Evolutionary conservation across 768 basidiomycete genomes (phyloP).

Genomic region (Boletus pseudopeckii): DNA sequence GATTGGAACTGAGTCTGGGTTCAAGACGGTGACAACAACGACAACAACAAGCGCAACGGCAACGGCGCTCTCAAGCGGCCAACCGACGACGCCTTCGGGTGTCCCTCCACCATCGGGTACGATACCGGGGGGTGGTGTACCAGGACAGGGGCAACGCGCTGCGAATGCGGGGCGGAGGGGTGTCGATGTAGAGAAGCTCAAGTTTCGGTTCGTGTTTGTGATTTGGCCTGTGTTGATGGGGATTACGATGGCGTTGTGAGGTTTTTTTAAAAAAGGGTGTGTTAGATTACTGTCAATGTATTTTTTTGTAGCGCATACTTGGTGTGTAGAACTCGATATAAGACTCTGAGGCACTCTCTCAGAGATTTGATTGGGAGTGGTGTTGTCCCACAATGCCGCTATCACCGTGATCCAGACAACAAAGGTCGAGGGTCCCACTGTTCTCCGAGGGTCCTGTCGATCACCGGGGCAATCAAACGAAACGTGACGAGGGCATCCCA

Average conservation of each 20-base stretch:
- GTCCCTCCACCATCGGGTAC: slow-evolving; percentile 9
- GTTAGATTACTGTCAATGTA: too few relatives aligned
- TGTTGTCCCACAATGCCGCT: too few relatives aligned
- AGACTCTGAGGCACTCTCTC: too few relatives aligned
- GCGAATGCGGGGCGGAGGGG: slow-evolving; percentile 22
- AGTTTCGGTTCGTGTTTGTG: slow-evolving; percentile 48
- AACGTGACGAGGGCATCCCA: too few relatives aligned
- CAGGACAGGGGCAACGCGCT: slow-evolving; percentile 3
- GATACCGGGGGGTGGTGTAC: not conserved
- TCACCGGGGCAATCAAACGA: too few relatives aligned
- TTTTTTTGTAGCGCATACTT: too few relatives aligned
- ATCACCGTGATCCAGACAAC: too few relatives aligned
- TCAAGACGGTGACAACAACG: slow-evolving; percentile 5
- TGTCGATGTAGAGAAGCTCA: slow-evolving; percentile 35
- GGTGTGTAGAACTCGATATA: too few relatives aligned
- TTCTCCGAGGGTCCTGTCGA: too few relatives aligned
- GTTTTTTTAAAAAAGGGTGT: too few relatives aligned
- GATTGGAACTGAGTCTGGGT: not conserved
- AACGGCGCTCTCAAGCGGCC: not conserved
- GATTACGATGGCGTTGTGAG: slow-evolving; percentile 50
- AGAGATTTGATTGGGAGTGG: too few relatives aligned
- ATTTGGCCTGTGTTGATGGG: slow-evolving; percentile 58
- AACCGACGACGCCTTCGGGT: slow-evolving; percentile 2
- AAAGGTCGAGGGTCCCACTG: too few relatives aligned
- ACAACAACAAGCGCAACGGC: not conserved